These are phyloP conservation scores for Suillus placidus DNA, from an alignment of 768 basidiomycete genomes.

Conservation along the genomic window DNA sequence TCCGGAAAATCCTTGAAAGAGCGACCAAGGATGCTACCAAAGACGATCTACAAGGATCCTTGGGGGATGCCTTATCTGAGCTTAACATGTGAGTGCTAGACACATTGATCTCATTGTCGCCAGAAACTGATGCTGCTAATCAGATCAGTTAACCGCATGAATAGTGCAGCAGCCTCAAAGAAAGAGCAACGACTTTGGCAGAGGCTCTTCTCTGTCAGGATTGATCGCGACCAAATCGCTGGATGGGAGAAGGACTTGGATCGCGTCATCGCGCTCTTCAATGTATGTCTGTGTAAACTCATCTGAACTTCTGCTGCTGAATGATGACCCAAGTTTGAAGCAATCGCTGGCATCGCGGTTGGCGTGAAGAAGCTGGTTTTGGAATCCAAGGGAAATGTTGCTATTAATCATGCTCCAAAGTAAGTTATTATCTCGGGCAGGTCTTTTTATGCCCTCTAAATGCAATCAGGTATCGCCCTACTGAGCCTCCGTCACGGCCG, in stretches of 20 bases:
- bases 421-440: background rate
- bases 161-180: background rate
- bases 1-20: background rate
- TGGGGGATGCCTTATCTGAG: background rate
- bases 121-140: background rate
- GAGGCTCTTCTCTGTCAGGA: background rate
- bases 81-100: conserved; percentile 8
- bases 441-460: background rate
- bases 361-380: too few species aligned
- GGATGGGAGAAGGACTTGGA: background rate
- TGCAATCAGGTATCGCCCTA: background rate
- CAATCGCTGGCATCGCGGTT: background rate
- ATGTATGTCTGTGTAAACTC: background rate
- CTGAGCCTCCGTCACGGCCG: background rate
- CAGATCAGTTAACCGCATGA: background rate
- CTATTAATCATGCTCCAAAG: background rate
- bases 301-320: background rate
- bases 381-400: background rate
- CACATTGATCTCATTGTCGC: background rate
- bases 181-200: background rate
- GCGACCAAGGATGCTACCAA: background rate
- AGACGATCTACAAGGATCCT: background rate
- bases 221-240: background rate
- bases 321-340: background rate
- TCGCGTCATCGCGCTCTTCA: background rate